These are phyloP conservation scores for Primulina tabacum DNA, from an alignment of 257 asterid genomes.

Conservation along the genomic window DNA sequence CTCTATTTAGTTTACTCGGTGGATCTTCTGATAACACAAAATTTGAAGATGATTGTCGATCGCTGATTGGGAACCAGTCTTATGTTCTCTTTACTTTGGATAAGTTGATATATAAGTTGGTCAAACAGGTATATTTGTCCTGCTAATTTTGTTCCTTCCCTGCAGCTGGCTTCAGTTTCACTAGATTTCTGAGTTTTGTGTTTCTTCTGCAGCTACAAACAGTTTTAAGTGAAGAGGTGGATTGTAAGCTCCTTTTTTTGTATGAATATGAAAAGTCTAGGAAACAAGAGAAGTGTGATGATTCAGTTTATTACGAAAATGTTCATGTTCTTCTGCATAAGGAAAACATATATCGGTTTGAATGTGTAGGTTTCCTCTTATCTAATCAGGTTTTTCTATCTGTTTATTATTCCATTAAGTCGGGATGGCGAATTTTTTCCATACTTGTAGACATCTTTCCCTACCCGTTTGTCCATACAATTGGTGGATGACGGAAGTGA, in stretches of 20 bases:
- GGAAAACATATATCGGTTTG: constrained; percentile 57
- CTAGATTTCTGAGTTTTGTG: constrained; percentile 13
- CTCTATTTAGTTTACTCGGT: constrained; percentile 82
- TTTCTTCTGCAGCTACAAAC: constrained; percentile 52
- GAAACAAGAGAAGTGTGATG: constrained; percentile 44
- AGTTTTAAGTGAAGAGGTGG: constrained; percentile 48
- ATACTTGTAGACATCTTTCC: constrained; percentile 61
- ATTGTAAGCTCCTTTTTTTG: constrained; percentile 46
- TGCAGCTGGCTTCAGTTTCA: constrained; percentile 2
- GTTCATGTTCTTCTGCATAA: constrained; percentile 53
- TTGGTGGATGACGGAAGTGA: constrained; percentile 87
- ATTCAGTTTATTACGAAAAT: constrained; percentile 54
- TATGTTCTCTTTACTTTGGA: constrained; percentile 91
- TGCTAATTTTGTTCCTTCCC: neutral
- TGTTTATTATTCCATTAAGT: constrained; percentile 5
- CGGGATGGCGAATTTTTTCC: constrained; percentile 29
- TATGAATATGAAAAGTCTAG: constrained; percentile 48
- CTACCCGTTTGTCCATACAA: constrained; percentile 74
- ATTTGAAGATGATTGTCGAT: constrained; percentile 95
- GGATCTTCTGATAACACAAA: constrained; percentile 88
- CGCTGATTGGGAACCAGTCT: constrained; percentile 87
- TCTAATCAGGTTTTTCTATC: constrained; percentile 2
- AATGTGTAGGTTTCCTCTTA: constrained; percentile 60
- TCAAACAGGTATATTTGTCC: constrained; percentile 64
- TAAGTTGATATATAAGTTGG: constrained; percentile 85